Evolutionary conservation across 1,139 yeast genomes (phyloP).

Genomic region (Geotrichum candidum): DNA sequence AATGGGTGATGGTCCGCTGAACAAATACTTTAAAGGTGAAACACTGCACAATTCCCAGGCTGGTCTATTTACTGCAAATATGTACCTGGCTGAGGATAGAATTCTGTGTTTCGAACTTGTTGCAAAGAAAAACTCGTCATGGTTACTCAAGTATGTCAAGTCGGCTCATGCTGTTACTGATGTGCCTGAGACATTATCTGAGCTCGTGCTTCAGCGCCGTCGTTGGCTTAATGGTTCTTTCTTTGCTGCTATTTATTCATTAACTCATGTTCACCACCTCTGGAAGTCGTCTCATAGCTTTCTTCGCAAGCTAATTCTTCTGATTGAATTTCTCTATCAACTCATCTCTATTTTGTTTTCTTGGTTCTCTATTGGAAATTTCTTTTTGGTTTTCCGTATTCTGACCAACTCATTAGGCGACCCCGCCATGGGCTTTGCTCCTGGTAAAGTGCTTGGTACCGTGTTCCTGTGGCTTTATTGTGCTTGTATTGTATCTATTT

Average conservation of each 20-base stretch:
- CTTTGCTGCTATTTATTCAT: constrained; percentile 73
- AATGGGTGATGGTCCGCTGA: constrained; percentile 54
- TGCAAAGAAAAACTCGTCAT: constrained; percentile 55
- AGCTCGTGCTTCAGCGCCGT: constrained; percentile 70
- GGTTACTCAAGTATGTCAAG: constrained; percentile 66
- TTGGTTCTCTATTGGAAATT: constrained; percentile 78
- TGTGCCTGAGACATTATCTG: constrained; percentile 70
- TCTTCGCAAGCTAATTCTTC: constrained; percentile 54
- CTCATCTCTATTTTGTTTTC: constrained; percentile 59
- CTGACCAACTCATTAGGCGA: constrained; percentile 67
- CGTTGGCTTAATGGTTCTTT: constrained; percentile 84
- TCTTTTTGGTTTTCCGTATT: constrained; percentile 69
- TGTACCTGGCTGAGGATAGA: constrained; percentile 84
- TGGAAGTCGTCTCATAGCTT: constrained; percentile 67
- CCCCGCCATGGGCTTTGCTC: constrained; percentile 49
- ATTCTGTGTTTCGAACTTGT: constrained; percentile 76
- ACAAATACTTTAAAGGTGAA: constrained; percentile 75
- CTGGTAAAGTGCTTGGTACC: constrained; percentile 73
- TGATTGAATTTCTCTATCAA: constrained; percentile 67
- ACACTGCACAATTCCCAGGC: constrained; percentile 47
- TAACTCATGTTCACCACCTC: constrained; percentile 62
- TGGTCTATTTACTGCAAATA: constrained; percentile 72
- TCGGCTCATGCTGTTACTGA: constrained; percentile 78
- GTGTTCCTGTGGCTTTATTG: constrained; percentile 84
- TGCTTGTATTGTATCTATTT: constrained; percentile 80